phyloP scores from a whole-genome alignment of 1,139 yeast genomes.

The Yamadazyma trypodendri region DNA sequence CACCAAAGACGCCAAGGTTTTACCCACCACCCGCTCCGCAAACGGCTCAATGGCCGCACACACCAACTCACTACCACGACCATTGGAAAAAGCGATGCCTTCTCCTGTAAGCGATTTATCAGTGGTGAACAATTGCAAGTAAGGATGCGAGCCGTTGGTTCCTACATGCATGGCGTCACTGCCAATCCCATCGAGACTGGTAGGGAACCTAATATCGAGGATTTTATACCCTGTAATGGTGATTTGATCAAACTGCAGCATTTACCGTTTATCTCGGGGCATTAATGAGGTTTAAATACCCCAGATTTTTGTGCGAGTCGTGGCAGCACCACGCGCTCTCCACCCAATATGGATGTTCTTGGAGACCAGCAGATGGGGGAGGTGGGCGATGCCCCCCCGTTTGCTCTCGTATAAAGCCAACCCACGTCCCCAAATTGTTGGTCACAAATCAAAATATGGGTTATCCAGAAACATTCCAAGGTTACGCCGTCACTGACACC shows the following conservation, averaged over 20 bases:
- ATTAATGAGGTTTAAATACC: neutral
- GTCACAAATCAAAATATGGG: constrained; percentile 3
- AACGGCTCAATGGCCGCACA: constrained; percentile 17
- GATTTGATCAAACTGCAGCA: constrained; percentile 6
- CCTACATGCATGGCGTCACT: constrained; percentile 35
- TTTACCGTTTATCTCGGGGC: neutral
- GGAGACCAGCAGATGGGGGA: constrained; percentile 1
- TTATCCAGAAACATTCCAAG: constrained; percentile 40
- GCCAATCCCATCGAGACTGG: constrained; percentile 30
- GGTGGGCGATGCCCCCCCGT: constrained; percentile 1
- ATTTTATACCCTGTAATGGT: constrained; percentile 21
- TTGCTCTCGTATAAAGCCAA: neutral
- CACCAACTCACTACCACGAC: constrained; percentile 17
- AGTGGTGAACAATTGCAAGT: constrained; percentile 13
- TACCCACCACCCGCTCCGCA: constrained; percentile 20
- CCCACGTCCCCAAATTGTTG: neutral
- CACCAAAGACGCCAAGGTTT: constrained; percentile 26
- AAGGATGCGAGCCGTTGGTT: constrained; percentile 26
- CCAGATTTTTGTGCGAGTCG: neutral
- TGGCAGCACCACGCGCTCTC: neutral
- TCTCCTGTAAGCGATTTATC: constrained; percentile 12
- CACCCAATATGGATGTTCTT: neutral
- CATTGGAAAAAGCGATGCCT: constrained; percentile 19
- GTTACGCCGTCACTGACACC: constrained; percentile 38
- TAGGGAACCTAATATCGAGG: constrained; percentile 29